These are phyloP conservation scores for Dentipellis sp. DNA, from an alignment of 768 basidiomycete genomes.

Conservation along the genomic window DNA sequence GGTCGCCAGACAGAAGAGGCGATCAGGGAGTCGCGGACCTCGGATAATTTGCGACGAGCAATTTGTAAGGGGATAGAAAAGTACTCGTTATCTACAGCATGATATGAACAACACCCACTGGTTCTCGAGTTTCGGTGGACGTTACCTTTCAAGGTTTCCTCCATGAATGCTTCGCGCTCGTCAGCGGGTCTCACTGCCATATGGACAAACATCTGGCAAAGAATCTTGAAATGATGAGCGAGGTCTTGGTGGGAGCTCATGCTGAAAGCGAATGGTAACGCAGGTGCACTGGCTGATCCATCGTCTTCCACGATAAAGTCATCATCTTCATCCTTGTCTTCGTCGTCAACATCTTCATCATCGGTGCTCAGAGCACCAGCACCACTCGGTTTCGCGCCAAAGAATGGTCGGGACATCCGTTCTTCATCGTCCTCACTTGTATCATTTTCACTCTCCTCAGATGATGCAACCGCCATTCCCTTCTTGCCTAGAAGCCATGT, in stretches of 20 bases:
- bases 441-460: too few species aligned
- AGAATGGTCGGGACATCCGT: not conserved
- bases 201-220: conserved; percentile 84
- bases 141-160: conserved; percentile 41
- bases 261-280: conserved; percentile 73
- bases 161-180: conserved; percentile 47
- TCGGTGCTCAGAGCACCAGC: conserved; percentile 23
- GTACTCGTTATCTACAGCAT: conserved; percentile 49
- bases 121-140: not conserved
- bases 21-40: conserved; percentile 57
- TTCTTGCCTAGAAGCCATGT: too few species aligned
- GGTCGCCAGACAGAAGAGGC: conserved; percentile 80
- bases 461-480: too few species aligned
- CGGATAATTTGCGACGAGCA: conserved; percentile 59
- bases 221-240: conserved; percentile 73
- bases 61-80: conserved; percentile 62
- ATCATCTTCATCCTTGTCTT: conserved; percentile 24
- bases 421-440: conserved; percentile 1
- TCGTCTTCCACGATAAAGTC: conserved; percentile 62
- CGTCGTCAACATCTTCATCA: conserved; percentile 24
- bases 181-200: conserved; percentile 52
- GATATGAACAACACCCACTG: not conserved
- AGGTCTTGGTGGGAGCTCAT: conserved; percentile 72
- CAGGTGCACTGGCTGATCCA: conserved; percentile 23
- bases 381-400: conserved; percentile 12